phyloP scores from a whole-genome alignment of 1,284 basidiomycete genomes.

The Fomitopsis betulina region DNA sequence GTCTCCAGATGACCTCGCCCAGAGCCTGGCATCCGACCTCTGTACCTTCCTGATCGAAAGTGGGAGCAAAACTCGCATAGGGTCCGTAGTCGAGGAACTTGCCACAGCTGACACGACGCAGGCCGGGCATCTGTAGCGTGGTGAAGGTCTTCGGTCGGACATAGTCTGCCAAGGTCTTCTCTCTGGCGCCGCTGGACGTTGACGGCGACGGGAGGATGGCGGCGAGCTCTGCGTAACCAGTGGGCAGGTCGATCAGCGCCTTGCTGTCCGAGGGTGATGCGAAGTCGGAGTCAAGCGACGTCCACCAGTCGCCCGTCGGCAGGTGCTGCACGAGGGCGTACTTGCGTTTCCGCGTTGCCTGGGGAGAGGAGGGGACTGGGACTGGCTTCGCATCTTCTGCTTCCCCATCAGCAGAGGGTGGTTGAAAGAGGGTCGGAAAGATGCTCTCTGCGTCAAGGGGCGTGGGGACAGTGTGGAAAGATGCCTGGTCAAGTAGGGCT shows the following conservation, averaged over 20 bases:
- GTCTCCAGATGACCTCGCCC: conserved; percentile 48
- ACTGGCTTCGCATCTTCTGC: conserved; percentile 19
- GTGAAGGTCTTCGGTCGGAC: conserved; percentile 18
- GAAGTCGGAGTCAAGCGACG: conserved; percentile 56
- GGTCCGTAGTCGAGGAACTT: conserved; percentile 73
- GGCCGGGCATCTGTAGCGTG: conserved; percentile 37
- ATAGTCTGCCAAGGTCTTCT: conserved; percentile 32
- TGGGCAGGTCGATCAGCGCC: conserved; percentile 46
- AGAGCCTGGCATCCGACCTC: conserved; percentile 58
- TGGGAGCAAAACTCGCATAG: conserved; percentile 69
- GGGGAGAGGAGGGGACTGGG: conserved; percentile 19
- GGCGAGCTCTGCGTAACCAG: conserved; percentile 70
- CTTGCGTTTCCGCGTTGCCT: conserved; percentile 33
- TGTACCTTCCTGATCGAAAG: conserved; percentile 67
- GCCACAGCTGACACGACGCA: conserved; percentile 55
- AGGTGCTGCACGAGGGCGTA: conserved; percentile 76
- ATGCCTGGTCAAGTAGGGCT: conserved; percentile 66
- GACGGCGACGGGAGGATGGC: conserved; percentile 62
- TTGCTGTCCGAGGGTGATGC: conserved; percentile 30
- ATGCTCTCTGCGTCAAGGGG: conserved; percentile 43
- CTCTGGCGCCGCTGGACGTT: conserved; percentile 26
- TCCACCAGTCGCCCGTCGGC: conserved; percentile 72
- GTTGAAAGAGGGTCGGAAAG: conserved; percentile 29
- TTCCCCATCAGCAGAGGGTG: conserved; percentile 19
- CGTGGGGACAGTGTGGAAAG: conserved; percentile 41